These are phyloP conservation scores for Nepenthes mirabilis DNA, from an alignment of 148 eudicot genomes.

Conservation along the genomic window DNA sequence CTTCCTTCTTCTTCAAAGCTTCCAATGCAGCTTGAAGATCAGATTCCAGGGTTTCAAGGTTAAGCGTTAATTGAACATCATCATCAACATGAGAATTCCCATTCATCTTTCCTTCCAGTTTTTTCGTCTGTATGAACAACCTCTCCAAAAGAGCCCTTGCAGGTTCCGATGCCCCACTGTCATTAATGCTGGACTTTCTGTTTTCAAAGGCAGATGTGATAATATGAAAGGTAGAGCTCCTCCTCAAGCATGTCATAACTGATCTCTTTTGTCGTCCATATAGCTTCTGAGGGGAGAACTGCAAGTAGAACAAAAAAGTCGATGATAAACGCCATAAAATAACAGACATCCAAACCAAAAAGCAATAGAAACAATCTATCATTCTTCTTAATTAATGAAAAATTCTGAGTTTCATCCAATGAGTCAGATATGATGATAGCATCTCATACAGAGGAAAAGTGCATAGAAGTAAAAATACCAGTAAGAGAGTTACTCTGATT, in stretches of 20 bases:
- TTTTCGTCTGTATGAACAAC: conserved; percentile 42
- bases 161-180: conserved; percentile 47
- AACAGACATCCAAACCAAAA: background rate
- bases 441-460: too few relatives aligned
- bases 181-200: conserved; percentile 28
- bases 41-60: conserved; percentile 49
- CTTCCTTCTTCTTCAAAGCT: conserved; percentile 62
- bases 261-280: background rate
- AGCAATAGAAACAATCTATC: background rate
- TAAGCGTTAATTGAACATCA: conserved; percentile 23
- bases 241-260: background rate
- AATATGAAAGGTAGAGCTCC: conserved; percentile 5
- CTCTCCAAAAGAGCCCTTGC: conserved; percentile 37
- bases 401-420: too few relatives aligned
- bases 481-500: too few relatives aligned
- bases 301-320: background rate
- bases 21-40: conserved; percentile 59
- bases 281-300: background rate
- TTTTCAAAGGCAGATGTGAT: conserved; percentile 37
- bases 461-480: too few relatives aligned
- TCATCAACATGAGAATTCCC: conserved; percentile 25
- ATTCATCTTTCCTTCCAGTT: conserved; percentile 62
- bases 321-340: background rate
- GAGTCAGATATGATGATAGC: too few relatives aligned
- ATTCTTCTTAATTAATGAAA: background rate